phyloP scores from a whole-genome alignment of 441 rosid genomes.

The Cnidoscolus chayamansa region DNA sequence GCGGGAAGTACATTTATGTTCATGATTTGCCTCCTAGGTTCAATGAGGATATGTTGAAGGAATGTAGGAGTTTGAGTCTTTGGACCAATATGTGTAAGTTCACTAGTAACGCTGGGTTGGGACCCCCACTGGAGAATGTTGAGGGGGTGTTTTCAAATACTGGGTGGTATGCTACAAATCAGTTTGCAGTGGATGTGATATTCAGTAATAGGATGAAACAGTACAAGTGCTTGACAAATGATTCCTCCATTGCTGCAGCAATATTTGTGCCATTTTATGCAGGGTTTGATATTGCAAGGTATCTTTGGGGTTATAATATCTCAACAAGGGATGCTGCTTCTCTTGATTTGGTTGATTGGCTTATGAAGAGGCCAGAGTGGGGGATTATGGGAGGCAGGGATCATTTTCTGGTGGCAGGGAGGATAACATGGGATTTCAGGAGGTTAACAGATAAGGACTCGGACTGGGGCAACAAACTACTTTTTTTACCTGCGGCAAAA shows the following conservation, averaged over 20 bases:
- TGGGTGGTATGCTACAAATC: slow-evolving; percentile 94
- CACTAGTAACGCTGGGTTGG: slow-evolving; percentile 80
- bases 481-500: slow-evolving; percentile 85
- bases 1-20: slow-evolving; percentile 88
- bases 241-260: slow-evolving; percentile 89
- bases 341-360: slow-evolving; percentile 87
- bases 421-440: slow-evolving; percentile 98
- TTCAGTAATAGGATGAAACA: slow-evolving; percentile 91
- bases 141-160: slow-evolving; percentile 86
- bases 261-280: slow-evolving; percentile 95
- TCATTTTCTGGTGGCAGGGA: slow-evolving; percentile 93
- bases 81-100: slow-evolving; percentile 99
- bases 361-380: slow-evolving; percentile 88
- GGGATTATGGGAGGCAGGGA: slow-evolving; percentile 83
- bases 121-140: slow-evolving; percentile 88
- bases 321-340: slow-evolving; percentile 89
- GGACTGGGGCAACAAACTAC: slow-evolving; percentile 95
- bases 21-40: slow-evolving; percentile 83
- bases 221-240: slow-evolving; percentile 77
- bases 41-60: slow-evolving; percentile 93
- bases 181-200: slow-evolving; percentile 89
- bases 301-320: slow-evolving; percentile 78
- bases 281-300: slow-evolving; percentile 89
- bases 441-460: slow-evolving; percentile 63
- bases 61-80: slow-evolving; percentile 81